Percentiles rank a stretch among this genome's conserved stretches.
Conservation (phyloP, 768 basidiomycete species). For the Leccinum fibrillosum region DNA sequence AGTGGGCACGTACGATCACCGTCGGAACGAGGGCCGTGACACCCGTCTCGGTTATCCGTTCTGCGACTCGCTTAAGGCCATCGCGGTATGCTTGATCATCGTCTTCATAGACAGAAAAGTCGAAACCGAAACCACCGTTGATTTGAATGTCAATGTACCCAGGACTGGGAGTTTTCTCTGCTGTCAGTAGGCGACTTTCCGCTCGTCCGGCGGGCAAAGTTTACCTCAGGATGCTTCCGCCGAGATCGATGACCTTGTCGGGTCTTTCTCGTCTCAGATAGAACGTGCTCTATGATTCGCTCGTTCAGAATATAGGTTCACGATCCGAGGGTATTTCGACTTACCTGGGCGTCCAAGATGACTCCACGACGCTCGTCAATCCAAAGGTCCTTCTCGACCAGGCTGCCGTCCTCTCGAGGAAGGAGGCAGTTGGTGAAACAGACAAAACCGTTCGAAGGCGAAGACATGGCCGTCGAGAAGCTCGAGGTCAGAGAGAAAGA, state of each 20-base stretch:
- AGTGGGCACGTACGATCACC: constrained; percentile 54
- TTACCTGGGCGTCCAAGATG: constrained; percentile 73
- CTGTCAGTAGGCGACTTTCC: constrained; percentile 4
- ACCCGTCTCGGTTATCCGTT: constrained; percentile 80
- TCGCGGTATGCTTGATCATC: constrained; percentile 63
- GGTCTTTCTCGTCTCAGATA: constrained; percentile 61
- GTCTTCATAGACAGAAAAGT: constrained; percentile 79
- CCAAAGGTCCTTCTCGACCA: constrained; percentile 77
- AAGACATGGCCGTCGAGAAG: constrained; percentile 19
- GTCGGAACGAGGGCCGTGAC: constrained; percentile 76
- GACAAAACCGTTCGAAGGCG: constrained; percentile 56
- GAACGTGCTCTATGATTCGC: constrained; percentile 57
- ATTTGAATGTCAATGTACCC: constrained; percentile 87
- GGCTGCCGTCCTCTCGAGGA: constrained; percentile 73
- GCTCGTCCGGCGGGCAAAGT: constrained; percentile 3
- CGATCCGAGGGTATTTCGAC: constrained; percentile 3
- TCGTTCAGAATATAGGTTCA: not conserved
- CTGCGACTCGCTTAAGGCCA: constrained; percentile 68
- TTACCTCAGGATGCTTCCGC: constrained; percentile 74
- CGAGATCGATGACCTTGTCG: constrained; percentile 60
- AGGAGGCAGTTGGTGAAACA: constrained; percentile 89
- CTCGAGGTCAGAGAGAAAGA: constrained; percentile 1
- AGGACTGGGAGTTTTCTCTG: constrained; percentile 46
- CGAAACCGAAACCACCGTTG: constrained; percentile 86
- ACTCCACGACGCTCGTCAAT: constrained; percentile 71